phyloP scores from a whole-genome alignment of 2,329 filamentous ascomycete species.

The Arthroderma sp. region DNA sequence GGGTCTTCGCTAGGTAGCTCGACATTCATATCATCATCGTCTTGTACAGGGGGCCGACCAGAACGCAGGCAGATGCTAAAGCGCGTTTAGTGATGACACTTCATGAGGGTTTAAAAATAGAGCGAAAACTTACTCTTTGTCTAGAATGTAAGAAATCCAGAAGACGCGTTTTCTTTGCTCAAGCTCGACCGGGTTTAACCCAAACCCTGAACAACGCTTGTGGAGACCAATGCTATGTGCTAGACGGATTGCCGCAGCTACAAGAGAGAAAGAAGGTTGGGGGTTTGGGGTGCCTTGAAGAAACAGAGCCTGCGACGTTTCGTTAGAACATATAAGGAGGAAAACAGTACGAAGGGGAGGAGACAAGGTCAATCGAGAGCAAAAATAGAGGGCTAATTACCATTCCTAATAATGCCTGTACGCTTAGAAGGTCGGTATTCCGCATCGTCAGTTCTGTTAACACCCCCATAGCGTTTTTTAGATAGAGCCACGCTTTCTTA shows the following conservation, averaged over 20 bases:
- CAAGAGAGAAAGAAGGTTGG: constrained; percentile 81
- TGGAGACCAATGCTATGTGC: constrained; percentile 92
- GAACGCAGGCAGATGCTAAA: constrained; percentile 53
- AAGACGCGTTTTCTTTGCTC: constrained; percentile 75
- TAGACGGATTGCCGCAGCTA: constrained; percentile 78
- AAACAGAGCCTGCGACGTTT: constrained; percentile 52
- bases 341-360: neutral
- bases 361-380: neutral
- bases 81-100: constrained; percentile 14
- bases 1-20: constrained; percentile 87
- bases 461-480: constrained; percentile 93
- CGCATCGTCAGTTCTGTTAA: constrained; percentile 88
- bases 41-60: constrained; percentile 58
- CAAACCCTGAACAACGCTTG: constrained; percentile 84
- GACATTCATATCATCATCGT: constrained; percentile 85
- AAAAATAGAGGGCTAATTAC: constrained; percentile 23
- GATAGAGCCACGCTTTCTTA: constrained; percentile 82
- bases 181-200: constrained; percentile 82
- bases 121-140: constrained; percentile 45
- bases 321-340: constrained; percentile 1
- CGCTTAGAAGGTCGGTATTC: constrained; percentile 86
- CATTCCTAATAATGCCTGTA: constrained; percentile 89
- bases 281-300: constrained; percentile 94
- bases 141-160: constrained; percentile 63
- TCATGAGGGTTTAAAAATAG: neutral